Conservation (phyloP, 257 asterid genomes). For the Scutellaria galericulata region DNA sequence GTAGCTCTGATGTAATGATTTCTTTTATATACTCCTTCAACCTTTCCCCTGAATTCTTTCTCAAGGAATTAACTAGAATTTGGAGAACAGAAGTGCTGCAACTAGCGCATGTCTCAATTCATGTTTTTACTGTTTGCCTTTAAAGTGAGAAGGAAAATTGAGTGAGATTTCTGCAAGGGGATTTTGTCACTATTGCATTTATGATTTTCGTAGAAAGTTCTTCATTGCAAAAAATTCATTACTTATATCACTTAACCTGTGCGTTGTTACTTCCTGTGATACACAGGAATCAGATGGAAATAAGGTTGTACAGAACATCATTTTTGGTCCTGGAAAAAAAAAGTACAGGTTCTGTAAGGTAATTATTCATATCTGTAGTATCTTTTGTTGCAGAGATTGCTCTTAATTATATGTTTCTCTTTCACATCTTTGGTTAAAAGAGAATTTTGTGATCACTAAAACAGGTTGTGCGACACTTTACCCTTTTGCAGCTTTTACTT, state of each 20-base stretch:
- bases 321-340: slow-evolving; percentile 69
- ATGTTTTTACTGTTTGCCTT: neutral
- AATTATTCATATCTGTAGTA: slow-evolving; percentile 26
- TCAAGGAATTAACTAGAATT: neutral
- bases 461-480: neutral
- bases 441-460: slow-evolving; percentile 16
- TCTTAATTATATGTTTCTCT: slow-evolving; percentile 14
- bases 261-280: slow-evolving; percentile 17
- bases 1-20: slow-evolving; percentile 8
- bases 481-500: neutral
- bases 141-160: slow-evolving; percentile 1
- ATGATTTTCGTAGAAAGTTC: neutral
- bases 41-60: neutral
- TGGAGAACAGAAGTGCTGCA: neutral
- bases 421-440: neutral
- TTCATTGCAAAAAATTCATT: slow-evolving; percentile 1
- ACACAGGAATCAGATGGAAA: slow-evolving; percentile 78
- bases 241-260: slow-evolving; percentile 10
- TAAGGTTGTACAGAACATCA: slow-evolving; percentile 66
- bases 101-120: slow-evolving; percentile 13
- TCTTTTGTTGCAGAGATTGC: neutral
- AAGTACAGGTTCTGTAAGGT: slow-evolving; percentile 87
- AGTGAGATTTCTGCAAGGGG: neutral
- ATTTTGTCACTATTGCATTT: slow-evolving; percentile 19
- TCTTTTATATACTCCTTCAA: slow-evolving; percentile 4